Percentiles rank a stretch among this genome's conserved stretches.
phyloP scores from a whole-genome alignment of 257 asterid genomes.

The Plantago ovata region DNA sequence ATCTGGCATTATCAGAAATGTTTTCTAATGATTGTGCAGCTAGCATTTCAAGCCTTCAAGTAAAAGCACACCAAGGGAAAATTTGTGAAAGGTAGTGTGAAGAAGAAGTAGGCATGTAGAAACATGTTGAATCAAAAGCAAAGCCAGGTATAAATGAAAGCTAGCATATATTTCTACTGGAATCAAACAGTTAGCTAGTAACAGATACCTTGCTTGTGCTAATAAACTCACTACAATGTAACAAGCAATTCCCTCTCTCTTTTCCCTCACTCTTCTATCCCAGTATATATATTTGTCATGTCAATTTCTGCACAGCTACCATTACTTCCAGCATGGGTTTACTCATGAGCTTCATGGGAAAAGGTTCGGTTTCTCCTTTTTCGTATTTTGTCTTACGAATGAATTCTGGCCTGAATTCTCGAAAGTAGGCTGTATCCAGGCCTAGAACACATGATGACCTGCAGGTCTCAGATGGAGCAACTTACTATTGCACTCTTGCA shows the following conservation, averaged over 20 bases:
- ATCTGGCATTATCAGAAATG: too few species aligned
- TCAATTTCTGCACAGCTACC: neutral
- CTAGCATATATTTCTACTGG: neutral
- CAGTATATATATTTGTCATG: conserved; percentile 15
- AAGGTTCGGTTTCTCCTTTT: conserved; percentile 36
- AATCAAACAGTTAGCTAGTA: neutral
- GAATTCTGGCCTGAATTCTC: neutral
- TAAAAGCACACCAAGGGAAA: too few species aligned
- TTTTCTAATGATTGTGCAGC: too few species aligned
- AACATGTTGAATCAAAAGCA: too few species aligned
- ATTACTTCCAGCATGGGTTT: conserved; percentile 50
- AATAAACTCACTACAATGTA: conserved; percentile 8
- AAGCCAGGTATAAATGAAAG: conserved; percentile 44
- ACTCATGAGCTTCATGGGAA: conserved; percentile 68
- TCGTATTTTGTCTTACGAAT: neutral
- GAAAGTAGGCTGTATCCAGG: neutral
- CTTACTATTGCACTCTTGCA: too few species aligned
- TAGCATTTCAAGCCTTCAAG: too few species aligned
- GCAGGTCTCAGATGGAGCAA: too few species aligned
- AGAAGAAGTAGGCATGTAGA: too few species aligned
- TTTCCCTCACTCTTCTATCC: conserved; percentile 1
- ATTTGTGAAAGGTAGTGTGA: too few species aligned
- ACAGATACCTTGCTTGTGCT: conserved; percentile 53
- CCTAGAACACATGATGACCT: too few species aligned
- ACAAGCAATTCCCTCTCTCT: conserved; percentile 43